These are phyloP conservation scores for Dendrocalamus sinicus DNA, from an alignment of 176 grass and related monocot species.

Conservation along the genomic window DNA sequence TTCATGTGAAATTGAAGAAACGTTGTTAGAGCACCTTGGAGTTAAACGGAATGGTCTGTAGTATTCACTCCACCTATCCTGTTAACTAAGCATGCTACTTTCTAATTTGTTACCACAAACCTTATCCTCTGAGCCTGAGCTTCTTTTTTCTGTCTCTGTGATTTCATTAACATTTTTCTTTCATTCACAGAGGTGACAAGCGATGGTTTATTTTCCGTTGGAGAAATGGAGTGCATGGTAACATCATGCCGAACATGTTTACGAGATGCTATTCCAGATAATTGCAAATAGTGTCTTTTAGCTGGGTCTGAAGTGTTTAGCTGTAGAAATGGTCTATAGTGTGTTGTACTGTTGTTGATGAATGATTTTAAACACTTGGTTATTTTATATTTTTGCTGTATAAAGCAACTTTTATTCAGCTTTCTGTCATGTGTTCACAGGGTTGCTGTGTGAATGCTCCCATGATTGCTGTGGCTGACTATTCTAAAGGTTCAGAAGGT, in stretches of 20 bases:
- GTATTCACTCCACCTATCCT: constrained; percentile 2
- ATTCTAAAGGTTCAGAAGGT: constrained; percentile 75
- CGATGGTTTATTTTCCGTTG: constrained; percentile 96
- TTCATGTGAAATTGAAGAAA: constrained; percentile 90
- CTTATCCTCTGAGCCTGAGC: constrained; percentile 8
- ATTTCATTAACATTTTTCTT: constrained; percentile 40
- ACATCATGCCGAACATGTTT: neutral
- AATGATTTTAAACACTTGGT: neutral
- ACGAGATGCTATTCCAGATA: neutral
- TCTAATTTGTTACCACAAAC: constrained; percentile 14
- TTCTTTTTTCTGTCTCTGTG: neutral
- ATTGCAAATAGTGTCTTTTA: constrained; percentile 21
- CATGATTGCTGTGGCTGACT: constrained; percentile 83
- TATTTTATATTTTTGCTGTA: neutral
- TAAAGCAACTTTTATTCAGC: constrained; percentile 15
- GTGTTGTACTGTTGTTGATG: neutral
- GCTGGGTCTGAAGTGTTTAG: constrained; percentile 3
- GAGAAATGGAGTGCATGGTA: constrained; percentile 99
- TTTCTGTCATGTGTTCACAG: constrained; percentile 26
- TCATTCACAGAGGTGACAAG: constrained; percentile 82
- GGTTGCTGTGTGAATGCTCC: constrained; percentile 90
- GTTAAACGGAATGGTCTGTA: constrained; percentile 91
- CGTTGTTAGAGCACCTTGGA: constrained; percentile 86
- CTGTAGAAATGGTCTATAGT: constrained; percentile 7
- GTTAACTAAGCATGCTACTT: constrained; percentile 21